Conservation (phyloP, 176 grass and related monocot genomes). For the Alopecurus myosuroides region DNA sequence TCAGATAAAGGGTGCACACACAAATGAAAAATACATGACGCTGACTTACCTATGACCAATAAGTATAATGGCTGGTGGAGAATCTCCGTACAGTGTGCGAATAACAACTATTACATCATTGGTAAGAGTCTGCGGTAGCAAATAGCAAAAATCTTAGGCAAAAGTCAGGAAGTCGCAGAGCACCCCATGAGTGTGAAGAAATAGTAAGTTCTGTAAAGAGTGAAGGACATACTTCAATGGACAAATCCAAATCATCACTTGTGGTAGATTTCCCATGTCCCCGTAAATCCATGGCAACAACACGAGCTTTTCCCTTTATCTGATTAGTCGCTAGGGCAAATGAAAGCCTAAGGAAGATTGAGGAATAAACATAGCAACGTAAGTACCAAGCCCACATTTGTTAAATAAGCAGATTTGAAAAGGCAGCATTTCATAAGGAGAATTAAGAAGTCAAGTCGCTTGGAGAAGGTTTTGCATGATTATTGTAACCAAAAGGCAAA, state of each 20-base stretch:
- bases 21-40: not conserved
- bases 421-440: not conserved
- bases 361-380: conserved; percentile 1
- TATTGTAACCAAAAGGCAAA: not conserved
- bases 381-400: conserved; percentile 6
- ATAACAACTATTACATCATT: conserved; percentile 77
- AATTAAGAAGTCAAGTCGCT: not conserved
- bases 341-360: conserved; percentile 70
- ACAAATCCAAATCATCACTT: conserved; percentile 77
- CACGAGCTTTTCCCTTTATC: conserved; percentile 78
- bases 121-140: conserved; percentile 64
- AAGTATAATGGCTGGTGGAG: conserved; percentile 90
- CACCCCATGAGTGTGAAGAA: conserved; percentile 2
- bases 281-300: conserved; percentile 83
- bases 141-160: conserved; percentile 14
- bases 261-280: conserved; percentile 86
- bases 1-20: not conserved
- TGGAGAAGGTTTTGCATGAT: not conserved
- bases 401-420: not conserved
- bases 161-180: not conserved
- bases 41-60: conserved; percentile 81
- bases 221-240: conserved; percentile 67
- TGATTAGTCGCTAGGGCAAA: conserved; percentile 77
- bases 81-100: conserved; percentile 70
- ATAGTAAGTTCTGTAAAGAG: not conserved